Evolutionary conservation across 1,139 yeast species (phyloP).

Genomic region (Suhomyces bokatorum): DNA sequence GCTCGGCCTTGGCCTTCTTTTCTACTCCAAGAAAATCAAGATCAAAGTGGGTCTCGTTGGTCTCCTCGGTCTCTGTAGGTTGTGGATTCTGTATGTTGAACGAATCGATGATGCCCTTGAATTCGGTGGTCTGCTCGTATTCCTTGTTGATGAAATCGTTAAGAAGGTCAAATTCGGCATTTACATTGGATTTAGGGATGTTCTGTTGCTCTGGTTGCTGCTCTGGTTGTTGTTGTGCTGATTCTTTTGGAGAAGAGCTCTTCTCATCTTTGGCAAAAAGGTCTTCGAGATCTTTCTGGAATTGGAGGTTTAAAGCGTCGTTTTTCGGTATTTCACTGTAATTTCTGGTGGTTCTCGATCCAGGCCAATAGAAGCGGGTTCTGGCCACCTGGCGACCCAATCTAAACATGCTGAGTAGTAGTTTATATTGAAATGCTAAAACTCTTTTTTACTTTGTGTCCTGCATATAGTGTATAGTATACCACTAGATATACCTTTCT

Average conservation of each 20-base stretch:
- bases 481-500: too few species aligned
- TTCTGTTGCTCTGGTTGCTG: not conserved
- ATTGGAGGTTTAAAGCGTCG: conserved; percentile 2
- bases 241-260: not conserved
- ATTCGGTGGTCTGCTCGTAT: conserved; percentile 7
- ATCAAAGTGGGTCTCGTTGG: conserved; percentile 20
- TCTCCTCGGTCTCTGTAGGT: conserved; percentile 2
- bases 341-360: not conserved
- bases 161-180: conserved; percentile 15
- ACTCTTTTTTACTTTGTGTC: not conserved
- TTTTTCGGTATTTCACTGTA: conserved; percentile 1
- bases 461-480: not conserved
- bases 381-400: not conserved
- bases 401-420: not conserved
- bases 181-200: not conserved
- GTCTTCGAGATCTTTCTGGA: conserved; percentile 1
- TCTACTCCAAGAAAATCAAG: conserved; percentile 17
- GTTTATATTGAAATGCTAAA: not conserved
- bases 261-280: conserved; percentile 1
- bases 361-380: not conserved
- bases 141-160: conserved; percentile 16
- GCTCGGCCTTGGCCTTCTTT: conserved; percentile 1
- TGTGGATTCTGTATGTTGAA: conserved; percentile 6
- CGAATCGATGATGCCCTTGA: conserved; percentile 9
- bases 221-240: not conserved